Evolutionary conservation across 2,329 filamentous ascomycete species (phyloP), one percentile per base, ranked within the genome.

Genomic region (Epichloe sp.): DNA sequence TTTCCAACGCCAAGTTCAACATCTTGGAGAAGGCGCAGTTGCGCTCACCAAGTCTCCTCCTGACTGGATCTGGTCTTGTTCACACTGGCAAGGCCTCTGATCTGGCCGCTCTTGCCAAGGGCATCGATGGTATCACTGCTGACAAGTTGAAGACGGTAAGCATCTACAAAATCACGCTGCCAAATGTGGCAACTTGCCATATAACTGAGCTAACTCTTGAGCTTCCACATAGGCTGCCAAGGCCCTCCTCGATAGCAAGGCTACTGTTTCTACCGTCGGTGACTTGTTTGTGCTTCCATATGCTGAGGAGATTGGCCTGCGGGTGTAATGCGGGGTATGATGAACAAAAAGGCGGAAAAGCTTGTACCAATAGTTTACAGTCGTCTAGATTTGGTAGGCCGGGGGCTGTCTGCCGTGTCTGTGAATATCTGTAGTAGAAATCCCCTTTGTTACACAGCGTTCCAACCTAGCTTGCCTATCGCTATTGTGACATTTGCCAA

Each of bases 1-100:
- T 90, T 66, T 88, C 91, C 54, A 83, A 86, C 63, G 93, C 93
- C 64, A 97, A 95, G 73, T 98, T 95, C 73, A 83, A 86, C 67
- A 85, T 88, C 58, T 77, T 97, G 50, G 87, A 94, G 64, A 79
- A 82, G 57, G 86, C 83, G 59, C 86, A 96, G 72, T 82, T 83
- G 62, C 80, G 86, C 56, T 79, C 83, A 59, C 78, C 83, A 52
- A 88, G 87, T 59, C 75, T 97, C 54, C 82, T 94, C 63, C 78
- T 87, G 56, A 90, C 89, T 57, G 93, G 93, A 56, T 82, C 87
- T 62, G 86, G 87, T 58, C 79, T 96, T 54, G 77, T 96, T 61
- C 83, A 87, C 65, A 83, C 81, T 59, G 83, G 83, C 70, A 86
- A 90, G 77, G 75, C 88, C 53, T 88, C 89, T 72, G 85, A 96